phyloP scores from a whole-genome alignment of 2,329 filamentous ascomycete genomes.

The Beauveria varroae region DNA sequence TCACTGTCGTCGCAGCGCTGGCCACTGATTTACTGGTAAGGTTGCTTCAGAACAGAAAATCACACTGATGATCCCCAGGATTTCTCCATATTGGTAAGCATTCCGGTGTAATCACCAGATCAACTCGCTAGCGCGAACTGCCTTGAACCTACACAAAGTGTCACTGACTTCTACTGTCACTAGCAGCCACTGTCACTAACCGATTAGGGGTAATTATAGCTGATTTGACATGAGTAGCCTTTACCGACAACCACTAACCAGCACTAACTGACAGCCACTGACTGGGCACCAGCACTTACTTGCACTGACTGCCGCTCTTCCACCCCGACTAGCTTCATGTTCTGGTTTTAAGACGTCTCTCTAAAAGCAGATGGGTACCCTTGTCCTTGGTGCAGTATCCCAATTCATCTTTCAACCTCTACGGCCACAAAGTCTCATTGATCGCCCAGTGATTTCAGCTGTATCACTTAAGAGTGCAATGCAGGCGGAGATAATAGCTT shows the following conservation, averaged over 20 bases:
- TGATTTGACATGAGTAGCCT: neutral
- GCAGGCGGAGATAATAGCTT: neutral
- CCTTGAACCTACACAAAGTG: neutral
- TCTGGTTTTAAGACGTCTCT: neutral
- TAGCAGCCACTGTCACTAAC: neutral
- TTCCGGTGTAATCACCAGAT: too few relatives aligned
- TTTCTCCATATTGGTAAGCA: too few relatives aligned
- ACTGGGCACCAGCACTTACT: neutral
- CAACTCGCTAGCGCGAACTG: neutral
- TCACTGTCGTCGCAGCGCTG: too few relatives aligned
- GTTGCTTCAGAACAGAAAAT: too few relatives aligned
- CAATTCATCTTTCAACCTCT: neutral
- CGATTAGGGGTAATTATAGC: neutral
- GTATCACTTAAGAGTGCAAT: neutral
- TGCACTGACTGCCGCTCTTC: neutral
- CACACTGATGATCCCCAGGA: too few relatives aligned
- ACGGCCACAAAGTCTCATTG: neutral
- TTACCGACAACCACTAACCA: neutral
- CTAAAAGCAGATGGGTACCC: neutral
- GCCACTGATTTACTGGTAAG: too few relatives aligned
- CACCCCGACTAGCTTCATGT: neutral
- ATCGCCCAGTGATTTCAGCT: neutral
- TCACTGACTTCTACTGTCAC: neutral
- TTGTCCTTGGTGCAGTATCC: neutral
- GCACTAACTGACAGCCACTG: neutral